These are phyloP conservation scores for Brasilioporus rufonigricans DNA, from an alignment of 768 basidiomycete genomes.

Conservation along the genomic window DNA sequence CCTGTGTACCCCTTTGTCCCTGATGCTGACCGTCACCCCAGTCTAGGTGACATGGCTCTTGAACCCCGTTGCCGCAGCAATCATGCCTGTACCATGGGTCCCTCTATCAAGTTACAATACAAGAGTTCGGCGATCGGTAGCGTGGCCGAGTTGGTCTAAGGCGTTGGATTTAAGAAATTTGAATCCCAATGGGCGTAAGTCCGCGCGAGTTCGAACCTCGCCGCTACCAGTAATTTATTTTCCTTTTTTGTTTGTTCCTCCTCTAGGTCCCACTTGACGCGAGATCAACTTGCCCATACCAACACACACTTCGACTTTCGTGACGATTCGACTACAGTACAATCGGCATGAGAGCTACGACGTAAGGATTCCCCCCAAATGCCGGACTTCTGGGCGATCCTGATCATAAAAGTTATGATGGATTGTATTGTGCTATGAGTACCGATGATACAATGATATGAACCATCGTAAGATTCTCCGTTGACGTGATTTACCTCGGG, in stretches of 20 bases:
- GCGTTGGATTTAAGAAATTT: constrained; percentile 77
- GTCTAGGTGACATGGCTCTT: too few relatives aligned
- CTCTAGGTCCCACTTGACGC: too few relatives aligned
- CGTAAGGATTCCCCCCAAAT: not conserved
- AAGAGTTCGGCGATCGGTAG: constrained; percentile 38
- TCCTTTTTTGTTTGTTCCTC: not conserved
- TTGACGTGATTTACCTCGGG: not conserved
- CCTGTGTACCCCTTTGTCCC: too few relatives aligned
- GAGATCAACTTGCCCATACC: not conserved
- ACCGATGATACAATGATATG: not conserved
- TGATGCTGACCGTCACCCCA: too few relatives aligned
- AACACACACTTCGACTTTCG: too few relatives aligned
- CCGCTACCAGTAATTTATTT: constrained; percentile 55
- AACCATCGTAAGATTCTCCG: not conserved
- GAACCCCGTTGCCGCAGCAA: not conserved
- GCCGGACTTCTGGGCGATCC: not conserved
- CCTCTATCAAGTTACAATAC: not conserved
- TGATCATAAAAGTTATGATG: too few relatives aligned
- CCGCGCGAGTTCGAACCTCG: constrained; percentile 93
- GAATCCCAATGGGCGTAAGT: constrained; percentile 81
- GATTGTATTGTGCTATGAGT: too few relatives aligned
- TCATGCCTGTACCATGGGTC: not conserved
- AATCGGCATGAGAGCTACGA: not conserved
- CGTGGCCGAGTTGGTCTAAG: constrained; percentile 85
- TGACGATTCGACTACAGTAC: not conserved